A percentile compares a stretch with the other conserved stretches of the same genome.
phyloP scores from a whole-genome alignment of 306 rosid species.

The Fragaria ananassa region DNA sequence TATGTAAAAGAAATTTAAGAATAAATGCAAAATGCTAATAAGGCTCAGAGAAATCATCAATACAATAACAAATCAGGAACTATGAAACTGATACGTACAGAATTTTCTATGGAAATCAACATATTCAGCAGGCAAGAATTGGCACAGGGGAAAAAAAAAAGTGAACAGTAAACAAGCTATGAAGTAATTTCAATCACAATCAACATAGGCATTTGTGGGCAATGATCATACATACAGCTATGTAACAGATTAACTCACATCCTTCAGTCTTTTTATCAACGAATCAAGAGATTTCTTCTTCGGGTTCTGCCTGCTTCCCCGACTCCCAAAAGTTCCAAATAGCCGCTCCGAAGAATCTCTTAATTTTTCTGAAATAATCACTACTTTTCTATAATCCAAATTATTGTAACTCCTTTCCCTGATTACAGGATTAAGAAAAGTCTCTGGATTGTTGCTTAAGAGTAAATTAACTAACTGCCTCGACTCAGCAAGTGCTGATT shows the following conservation, averaged over 20 bases:
- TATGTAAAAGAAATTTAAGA: conserved; percentile 8
- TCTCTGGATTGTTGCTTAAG: conserved; percentile 86
- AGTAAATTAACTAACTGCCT: conserved; percentile 85
- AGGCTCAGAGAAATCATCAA: conserved; percentile 13
- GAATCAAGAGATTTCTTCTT: conserved; percentile 72
- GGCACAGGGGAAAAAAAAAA: conserved; percentile 32
- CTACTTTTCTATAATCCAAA: conserved; percentile 80
- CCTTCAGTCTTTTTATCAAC: conserved; percentile 88
- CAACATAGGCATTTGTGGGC: conserved; percentile 28
- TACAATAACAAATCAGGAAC: conserved; percentile 23
- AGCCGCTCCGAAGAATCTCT: conserved; percentile 87
- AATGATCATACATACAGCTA: conserved; percentile 49
- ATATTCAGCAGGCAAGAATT: conserved; percentile 31
- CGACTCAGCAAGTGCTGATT: conserved; percentile 62
- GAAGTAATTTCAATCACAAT: conserved; percentile 41
- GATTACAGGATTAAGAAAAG: conserved; percentile 85
- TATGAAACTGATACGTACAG: conserved; percentile 39
- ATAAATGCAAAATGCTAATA: conserved; percentile 27
- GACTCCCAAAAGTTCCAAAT: conserved; percentile 87
- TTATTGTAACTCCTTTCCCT: conserved; percentile 87
- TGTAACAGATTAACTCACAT: conserved; percentile 58
- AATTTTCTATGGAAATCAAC: conserved; percentile 38
- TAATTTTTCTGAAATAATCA: conserved; percentile 75
- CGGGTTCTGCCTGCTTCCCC: conserved; percentile 86
- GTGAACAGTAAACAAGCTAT: conserved; percentile 42